These are phyloP conservation scores for Kernera saxatilis DNA, from an alignment of 345 rosid genomes.

Conservation along the genomic window DNA sequence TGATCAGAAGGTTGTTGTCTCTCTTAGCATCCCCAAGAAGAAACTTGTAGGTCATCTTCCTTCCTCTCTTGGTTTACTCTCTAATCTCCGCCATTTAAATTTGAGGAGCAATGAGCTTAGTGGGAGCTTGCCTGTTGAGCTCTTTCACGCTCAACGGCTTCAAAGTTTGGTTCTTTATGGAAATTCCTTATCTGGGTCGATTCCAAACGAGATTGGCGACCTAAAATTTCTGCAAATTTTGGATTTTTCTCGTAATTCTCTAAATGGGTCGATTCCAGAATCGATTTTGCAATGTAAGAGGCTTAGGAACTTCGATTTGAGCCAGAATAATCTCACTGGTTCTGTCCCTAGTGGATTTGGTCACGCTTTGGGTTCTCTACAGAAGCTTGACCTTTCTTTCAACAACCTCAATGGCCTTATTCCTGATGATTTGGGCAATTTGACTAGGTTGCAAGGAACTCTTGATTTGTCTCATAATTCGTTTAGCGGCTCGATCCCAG, in stretches of 20 bases:
- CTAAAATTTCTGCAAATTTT: slow-evolving; percentile 61
- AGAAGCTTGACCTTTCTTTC: slow-evolving; percentile 72
- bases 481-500: slow-evolving; percentile 67
- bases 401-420: slow-evolving; percentile 62
- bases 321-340: slow-evolving; percentile 72
- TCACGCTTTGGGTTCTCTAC: slow-evolving; percentile 50
- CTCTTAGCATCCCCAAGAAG: slow-evolving; percentile 83
- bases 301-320: slow-evolving; percentile 61
- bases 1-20: slow-evolving; percentile 52
- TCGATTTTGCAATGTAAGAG: slow-evolving; percentile 67
- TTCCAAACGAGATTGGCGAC: slow-evolving; percentile 61
- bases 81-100: slow-evolving; percentile 76
- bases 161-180: slow-evolving; percentile 93
- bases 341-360: slow-evolving; percentile 67
- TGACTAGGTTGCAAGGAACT: slow-evolving; percentile 88
- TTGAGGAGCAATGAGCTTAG: slow-evolving; percentile 66
- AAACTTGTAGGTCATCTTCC: slow-evolving; percentile 72
- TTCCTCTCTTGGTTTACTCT: slow-evolving; percentile 66
- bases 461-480: slow-evolving; percentile 86
- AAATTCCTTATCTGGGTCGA: slow-evolving; percentile 67
- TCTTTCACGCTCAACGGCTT: slow-evolving; percentile 58
- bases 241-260: slow-evolving; percentile 74
- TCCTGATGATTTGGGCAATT: slow-evolving; percentile 65
- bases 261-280: slow-evolving; percentile 67
- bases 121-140: slow-evolving; percentile 68